phyloP scores from a whole-genome alignment of 2,329 filamentous ascomycete species.

The Epichloe hybrida region DNA sequence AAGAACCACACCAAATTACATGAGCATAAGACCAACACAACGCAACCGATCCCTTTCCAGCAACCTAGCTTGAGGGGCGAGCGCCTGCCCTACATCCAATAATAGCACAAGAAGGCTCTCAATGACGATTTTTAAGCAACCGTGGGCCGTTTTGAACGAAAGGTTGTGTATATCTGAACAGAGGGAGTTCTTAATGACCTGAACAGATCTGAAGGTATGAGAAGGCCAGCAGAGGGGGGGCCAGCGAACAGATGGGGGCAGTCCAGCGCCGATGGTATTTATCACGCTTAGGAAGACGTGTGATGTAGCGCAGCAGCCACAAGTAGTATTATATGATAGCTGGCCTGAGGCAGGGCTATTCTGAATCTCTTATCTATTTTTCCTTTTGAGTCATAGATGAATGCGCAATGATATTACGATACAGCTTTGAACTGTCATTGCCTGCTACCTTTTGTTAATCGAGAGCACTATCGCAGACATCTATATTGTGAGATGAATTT shows the following conservation, averaged over 20 bases:
- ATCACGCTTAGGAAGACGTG: neutral
- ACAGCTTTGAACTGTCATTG: neutral
- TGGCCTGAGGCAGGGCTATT: conserved; percentile 8
- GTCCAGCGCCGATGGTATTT: neutral
- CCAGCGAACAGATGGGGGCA: neutral
- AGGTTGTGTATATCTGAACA: neutral
- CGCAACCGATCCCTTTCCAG: neutral
- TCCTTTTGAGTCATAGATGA: conserved; percentile 24
- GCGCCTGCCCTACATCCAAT: neutral
- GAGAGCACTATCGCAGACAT: neutral
- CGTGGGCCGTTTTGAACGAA: neutral
- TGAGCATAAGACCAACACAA: neutral
- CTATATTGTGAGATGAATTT: neutral
- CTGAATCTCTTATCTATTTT: conserved; percentile 22
- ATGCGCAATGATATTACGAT: conserved; percentile 17
- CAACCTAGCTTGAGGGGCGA: neutral
- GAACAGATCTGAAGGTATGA: neutral
- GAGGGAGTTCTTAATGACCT: neutral
- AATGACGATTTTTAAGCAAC: too few relatives aligned
- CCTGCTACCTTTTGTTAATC: neutral
- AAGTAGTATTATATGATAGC: conserved; percentile 3
- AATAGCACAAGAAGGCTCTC: neutral
- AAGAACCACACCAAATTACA: neutral
- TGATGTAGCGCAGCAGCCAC: neutral
- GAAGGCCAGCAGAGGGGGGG: too few relatives aligned